Evolutionary conservation across 2,329 filamentous ascomycete genomes (phyloP).

Genomic region (Exophiala oligosperma): DNA sequence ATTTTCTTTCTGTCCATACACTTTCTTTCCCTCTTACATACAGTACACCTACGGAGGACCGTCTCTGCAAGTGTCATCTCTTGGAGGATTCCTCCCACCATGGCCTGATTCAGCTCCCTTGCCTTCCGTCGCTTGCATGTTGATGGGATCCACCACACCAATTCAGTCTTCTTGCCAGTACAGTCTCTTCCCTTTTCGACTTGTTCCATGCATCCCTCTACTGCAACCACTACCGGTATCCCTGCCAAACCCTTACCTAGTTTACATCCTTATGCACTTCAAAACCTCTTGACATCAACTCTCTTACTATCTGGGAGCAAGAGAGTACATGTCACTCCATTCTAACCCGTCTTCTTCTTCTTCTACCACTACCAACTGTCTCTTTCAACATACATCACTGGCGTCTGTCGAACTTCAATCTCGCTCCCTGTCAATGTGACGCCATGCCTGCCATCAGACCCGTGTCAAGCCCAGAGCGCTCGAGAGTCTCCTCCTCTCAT

Average conservation of each 20-base stretch:
- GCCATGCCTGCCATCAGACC: slow-evolving; percentile 11
- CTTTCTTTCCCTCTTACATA: too few relatives aligned
- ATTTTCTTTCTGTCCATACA: not conserved
- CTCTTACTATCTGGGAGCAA: not conserved
- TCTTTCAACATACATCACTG: not conserved
- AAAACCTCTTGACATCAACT: not conserved
- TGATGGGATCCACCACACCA: too few relatives aligned
- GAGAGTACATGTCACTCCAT: too few relatives aligned
- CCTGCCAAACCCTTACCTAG: not conserved
- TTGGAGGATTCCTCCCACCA: too few relatives aligned
- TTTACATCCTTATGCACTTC: slow-evolving; percentile 6
- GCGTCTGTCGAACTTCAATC: slow-evolving; percentile 11
- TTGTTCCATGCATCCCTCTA: not conserved
- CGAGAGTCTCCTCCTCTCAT: not conserved
- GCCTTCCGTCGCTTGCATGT: not conserved
- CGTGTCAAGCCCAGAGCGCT: slow-evolving; percentile 16
- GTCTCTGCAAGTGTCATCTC: too few relatives aligned
- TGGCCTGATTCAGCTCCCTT: not conserved
- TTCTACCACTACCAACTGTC: not conserved
- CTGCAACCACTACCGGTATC: not conserved
- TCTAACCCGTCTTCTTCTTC: not conserved
- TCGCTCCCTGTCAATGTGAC: slow-evolving; percentile 15
- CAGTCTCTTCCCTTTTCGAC: not conserved
- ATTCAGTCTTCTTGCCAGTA: too few relatives aligned
- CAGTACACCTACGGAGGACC: too few relatives aligned